phyloP scores from a whole-genome alignment of 2,329 filamentous ascomycete species.

The Colletotrichum sp. region DNA sequence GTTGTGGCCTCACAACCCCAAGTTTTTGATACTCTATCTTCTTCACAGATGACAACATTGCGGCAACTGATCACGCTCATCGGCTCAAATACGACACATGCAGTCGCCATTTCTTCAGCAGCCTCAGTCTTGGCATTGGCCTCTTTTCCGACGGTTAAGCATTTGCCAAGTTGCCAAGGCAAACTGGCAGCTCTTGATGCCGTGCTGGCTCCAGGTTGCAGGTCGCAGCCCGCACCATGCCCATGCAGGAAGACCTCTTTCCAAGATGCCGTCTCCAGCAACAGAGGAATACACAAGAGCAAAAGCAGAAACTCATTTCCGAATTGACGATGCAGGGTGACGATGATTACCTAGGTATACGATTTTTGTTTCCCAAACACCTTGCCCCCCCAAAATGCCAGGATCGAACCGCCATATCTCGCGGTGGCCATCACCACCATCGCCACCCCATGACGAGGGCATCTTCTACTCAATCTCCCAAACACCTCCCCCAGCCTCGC shows the following conservation, averaged over 20 bases:
- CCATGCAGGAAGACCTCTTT: not conserved
- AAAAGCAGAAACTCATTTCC: not conserved
- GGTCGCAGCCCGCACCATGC: not conserved
- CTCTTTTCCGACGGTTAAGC: not conserved
- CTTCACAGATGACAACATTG: not conserved
- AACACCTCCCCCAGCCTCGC: not conserved
- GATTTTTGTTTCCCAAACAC: not conserved
- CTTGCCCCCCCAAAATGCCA: not conserved
- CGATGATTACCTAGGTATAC: not conserved
- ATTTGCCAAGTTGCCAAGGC: conserved; percentile 13
- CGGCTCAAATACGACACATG: not conserved
- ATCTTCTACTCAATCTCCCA: not conserved
- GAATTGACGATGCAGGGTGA: not conserved
- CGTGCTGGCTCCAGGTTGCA: not conserved
- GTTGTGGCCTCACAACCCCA: not conserved
- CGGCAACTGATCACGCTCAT: not conserved
- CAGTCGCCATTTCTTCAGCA: not conserved
- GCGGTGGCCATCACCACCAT: not conserved
- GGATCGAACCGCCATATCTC: not conserved
- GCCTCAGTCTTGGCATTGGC: not conserved
- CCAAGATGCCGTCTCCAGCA: not conserved
- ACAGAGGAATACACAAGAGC: not conserved
- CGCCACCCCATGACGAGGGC: fast-evolving
- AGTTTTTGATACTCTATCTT: not conserved
- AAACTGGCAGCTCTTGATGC: not conserved